Percentiles rank a stretch among this genome's conserved stretches.
Conservation (phyloP, 179 eudicot genomes). For the Dionaea muscipula region DNA sequence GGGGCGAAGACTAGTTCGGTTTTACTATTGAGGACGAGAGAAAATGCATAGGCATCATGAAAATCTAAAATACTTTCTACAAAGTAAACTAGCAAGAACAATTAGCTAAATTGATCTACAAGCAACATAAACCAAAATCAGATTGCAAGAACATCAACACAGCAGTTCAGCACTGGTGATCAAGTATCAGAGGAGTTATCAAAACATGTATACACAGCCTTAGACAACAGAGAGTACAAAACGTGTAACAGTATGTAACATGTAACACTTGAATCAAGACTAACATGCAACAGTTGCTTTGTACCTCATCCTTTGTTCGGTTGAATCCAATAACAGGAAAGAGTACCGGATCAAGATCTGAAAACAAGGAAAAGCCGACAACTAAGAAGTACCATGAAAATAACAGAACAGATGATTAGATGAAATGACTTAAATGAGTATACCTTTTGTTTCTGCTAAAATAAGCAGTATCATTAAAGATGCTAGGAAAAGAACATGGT, state of each 20-base stretch:
- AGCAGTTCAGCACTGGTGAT: too few relatives aligned
- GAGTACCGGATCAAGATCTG: slow-evolving; percentile 32
- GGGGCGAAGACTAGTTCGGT: too few relatives aligned
- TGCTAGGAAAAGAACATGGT: slow-evolving; percentile 21
- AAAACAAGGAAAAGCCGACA: slow-evolving; percentile 5
- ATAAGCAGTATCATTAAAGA: slow-evolving; percentile 40
- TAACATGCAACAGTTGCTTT: neutral
- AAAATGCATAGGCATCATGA: too few relatives aligned
- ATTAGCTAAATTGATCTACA: too few relatives aligned
- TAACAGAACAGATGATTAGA: neutral
- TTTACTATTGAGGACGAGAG: too few relatives aligned
- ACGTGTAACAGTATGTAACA: neutral
- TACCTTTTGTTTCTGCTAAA: slow-evolving; percentile 42
- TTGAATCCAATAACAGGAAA: slow-evolving; percentile 25
- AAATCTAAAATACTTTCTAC: too few relatives aligned
- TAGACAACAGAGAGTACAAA: too few relatives aligned
- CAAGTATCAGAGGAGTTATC: too few relatives aligned
- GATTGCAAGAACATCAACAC: too few relatives aligned
- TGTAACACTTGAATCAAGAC: neutral
- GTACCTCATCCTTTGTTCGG: slow-evolving; percentile 20
- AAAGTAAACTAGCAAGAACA: too few relatives aligned
- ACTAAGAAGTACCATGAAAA: neutral
- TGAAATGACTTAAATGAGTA: neutral
- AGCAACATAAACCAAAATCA: too few relatives aligned
- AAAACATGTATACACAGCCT: too few relatives aligned